Evolutionary conservation across 768 basidiomycete species (phyloP).

Genomic region (Clathrus columnatus): DNA sequence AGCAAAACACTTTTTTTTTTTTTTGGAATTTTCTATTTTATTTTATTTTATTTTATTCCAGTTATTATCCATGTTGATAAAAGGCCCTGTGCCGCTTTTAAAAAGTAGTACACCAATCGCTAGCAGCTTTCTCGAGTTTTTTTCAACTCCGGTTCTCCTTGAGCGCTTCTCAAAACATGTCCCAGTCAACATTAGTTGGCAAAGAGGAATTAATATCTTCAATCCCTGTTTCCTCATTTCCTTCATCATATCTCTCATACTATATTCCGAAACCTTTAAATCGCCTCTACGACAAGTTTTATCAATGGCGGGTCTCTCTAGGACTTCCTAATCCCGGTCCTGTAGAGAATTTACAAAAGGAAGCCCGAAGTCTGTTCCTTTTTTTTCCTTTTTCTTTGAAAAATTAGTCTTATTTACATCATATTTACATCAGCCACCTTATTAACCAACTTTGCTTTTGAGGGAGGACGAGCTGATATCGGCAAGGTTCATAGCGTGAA

Average conservation of each 20-base stretch:
- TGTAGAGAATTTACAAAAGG: constrained; percentile 86
- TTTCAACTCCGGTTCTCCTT: background rate
- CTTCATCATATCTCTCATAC: constrained; percentile 16
- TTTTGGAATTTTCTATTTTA: too few relatives aligned
- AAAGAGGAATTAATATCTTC: constrained; percentile 35
- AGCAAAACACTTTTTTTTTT: too few relatives aligned
- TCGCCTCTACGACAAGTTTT: constrained; percentile 62
- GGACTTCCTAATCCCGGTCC: constrained; percentile 88
- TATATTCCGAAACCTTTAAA: constrained; percentile 43
- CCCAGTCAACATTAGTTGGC: constrained; percentile 35
- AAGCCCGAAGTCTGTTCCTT: constrained; percentile 67
- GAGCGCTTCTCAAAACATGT: constrained; percentile 28
- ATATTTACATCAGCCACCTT: constrained; percentile 58
- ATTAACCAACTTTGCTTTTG: constrained; percentile 90
- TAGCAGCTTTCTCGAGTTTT: background rate
- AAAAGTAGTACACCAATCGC: too few relatives aligned
- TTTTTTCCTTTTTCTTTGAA: background rate
- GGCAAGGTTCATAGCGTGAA: constrained; percentile 86
- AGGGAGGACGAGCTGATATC: constrained; percentile 94
- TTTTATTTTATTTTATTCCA: too few relatives aligned
- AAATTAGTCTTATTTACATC: constrained; percentile 5
- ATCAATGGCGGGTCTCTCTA: constrained; percentile 72
- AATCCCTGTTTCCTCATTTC: constrained; percentile 26
- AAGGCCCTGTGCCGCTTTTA: too few relatives aligned
- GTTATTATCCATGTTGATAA: too few relatives aligned